Evolutionary conservation across 768 basidiomycete genomes (phyloP), one percentile per base, ranked within the genome.

Genomic region (Rhizopogon rudus): DNA sequence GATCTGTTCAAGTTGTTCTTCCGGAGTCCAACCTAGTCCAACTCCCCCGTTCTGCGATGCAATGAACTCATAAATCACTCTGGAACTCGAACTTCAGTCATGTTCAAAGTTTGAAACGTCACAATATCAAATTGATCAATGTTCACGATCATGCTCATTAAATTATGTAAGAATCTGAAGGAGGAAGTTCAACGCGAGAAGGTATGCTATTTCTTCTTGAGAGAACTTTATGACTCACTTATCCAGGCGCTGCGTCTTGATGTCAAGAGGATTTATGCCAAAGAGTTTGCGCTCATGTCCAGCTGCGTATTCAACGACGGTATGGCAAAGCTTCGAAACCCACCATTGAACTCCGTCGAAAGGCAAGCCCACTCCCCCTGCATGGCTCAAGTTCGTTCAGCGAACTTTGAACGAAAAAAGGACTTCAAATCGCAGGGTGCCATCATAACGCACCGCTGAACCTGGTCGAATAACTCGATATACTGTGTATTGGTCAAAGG

Each of bases 211-310:
- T 17, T 33, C 7, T 48, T 14, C 31, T 10, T 22, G 9, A n/a
- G 2, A 49, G 14, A 7, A 3, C 14, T 10, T 1, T 39, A 66
- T 22, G 29, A 49, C 40, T n/a, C 31, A 29, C 9, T 51, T 20
- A 40, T 43, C 13, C 60, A 82, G 86, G 72, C 77, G 41, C 68
- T 81, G 33, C 71, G 78, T 59, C 63, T 70, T 44, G 86, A 91
- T 29, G 78, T 81, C 37, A 77, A 75, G 55, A 74, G 67, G 53
- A 78, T 83, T 40, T 91, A 92, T 66, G 78, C 80, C 46, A 75
- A 79, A 49, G 93, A 98, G 66, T 89, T 93, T 61, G 81, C 86
- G 60, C 77, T 92, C 54, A 88, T 97, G 85, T 72, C 92, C 20
- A 80, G 86, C 53, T 82, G 83, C 4, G 76, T 93, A 57, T 91